These are phyloP conservation scores for Fusarium illudens DNA, from an alignment of 2,329 filamentous ascomycete species.

Conservation along the genomic window DNA sequence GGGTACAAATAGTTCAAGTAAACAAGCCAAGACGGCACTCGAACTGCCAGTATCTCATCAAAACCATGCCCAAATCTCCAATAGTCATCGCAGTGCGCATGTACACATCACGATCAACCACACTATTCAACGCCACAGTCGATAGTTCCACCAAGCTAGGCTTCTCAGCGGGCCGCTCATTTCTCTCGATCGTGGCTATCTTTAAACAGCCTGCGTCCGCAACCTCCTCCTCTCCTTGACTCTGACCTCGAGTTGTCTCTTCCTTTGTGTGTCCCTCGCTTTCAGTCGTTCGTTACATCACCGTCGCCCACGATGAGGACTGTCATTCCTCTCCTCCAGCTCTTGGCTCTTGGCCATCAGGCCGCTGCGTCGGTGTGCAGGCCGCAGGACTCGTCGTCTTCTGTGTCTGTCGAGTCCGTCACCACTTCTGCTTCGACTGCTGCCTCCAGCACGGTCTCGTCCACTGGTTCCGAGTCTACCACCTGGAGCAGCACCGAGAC, in stretches of 20 bases:
- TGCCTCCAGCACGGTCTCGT: background rate
- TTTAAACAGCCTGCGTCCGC: background rate
- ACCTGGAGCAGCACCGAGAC: background rate
- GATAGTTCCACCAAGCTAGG: background rate
- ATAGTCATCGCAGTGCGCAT: background rate
- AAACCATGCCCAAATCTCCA: background rate
- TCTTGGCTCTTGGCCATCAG: background rate
- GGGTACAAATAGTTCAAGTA: background rate
- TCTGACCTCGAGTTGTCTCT: background rate
- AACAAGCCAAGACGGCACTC: background rate
- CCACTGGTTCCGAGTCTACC: background rate
- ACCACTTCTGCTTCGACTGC: background rate
- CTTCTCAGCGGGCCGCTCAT: background rate
- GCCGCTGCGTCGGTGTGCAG: background rate
- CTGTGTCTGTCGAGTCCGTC: background rate
- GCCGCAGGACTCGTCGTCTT: background rate
- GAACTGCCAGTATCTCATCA: background rate
- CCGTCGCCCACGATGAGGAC: no score
- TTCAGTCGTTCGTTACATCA: background rate
- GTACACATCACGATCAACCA: background rate
- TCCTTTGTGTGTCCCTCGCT: background rate
- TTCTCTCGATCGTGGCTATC: background rate
- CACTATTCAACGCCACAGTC: background rate
- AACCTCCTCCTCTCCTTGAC: background rate
- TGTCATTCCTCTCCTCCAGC: background rate